These are phyloP conservation scores for Cytospora chrysosperma DNA, from an alignment of 2,329 filamentous ascomycete genomes.

Conservation along the genomic window DNA sequence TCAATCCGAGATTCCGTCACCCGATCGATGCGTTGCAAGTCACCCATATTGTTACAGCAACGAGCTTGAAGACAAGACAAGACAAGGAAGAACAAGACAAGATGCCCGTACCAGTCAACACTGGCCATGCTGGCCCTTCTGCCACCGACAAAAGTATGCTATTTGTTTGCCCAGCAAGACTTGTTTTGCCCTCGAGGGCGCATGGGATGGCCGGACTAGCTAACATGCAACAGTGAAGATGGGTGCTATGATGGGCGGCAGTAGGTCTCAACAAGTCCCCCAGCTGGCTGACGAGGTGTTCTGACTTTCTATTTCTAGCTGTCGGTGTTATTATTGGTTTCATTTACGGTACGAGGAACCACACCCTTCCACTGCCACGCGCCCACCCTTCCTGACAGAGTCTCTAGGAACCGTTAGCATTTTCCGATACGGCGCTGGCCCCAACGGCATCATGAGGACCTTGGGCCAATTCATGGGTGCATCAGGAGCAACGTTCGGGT, in stretches of 20 bases:
- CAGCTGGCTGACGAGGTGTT: background rate
- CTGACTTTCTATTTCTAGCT: slow-evolving; percentile 51
- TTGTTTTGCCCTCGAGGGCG: slow-evolving; percentile 7
- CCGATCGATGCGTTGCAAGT: background rate
- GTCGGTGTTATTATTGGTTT: slow-evolving; percentile 97
- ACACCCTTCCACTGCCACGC: slow-evolving; percentile 12
- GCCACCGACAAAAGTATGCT: slow-evolving; percentile 54
- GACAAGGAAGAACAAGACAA: no score
- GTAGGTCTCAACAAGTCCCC: slow-evolving; percentile 56
- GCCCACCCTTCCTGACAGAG: background rate
- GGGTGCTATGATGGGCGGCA: slow-evolving; percentile 97
- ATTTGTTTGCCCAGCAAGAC: background rate
- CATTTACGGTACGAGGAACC: slow-evolving; percentile 74
- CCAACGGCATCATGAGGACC: slow-evolving; percentile 90
- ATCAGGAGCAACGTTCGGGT: slow-evolving; percentile 96
- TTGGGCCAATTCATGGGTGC: slow-evolving; percentile 96
- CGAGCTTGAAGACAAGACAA: no score
- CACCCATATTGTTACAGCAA: background rate
- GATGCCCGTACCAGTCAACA: slow-evolving; percentile 36
- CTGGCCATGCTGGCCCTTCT: slow-evolving; percentile 43
- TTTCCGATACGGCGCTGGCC: slow-evolving; percentile 88
- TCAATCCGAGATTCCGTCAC: slow-evolving; percentile 13
- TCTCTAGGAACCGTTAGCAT: slow-evolving; percentile 84
- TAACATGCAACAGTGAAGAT: slow-evolving; percentile 73
- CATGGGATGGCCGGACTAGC: slow-evolving; percentile 24